A percentile compares a stretch with the other conserved stretches of the same genome.
Conservation (phyloP, 352 stramenopile genomes). For the Phytophthora uliginosa region DNA sequence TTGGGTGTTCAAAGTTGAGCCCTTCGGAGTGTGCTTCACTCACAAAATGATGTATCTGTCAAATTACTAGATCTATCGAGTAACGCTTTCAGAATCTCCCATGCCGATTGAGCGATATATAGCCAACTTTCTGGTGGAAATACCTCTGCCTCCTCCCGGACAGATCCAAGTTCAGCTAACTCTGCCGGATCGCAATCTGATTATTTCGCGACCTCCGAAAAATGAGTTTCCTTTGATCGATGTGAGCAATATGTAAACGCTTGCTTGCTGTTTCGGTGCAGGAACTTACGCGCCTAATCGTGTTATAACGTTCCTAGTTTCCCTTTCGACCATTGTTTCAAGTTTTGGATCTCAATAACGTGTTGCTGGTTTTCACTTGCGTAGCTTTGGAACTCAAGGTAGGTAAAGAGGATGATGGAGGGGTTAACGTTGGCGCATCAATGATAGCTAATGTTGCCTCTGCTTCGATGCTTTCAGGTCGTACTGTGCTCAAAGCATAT, state of each 20-base stretch:
- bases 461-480: constrained; percentile 56
- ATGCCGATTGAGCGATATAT: constrained; percentile 98
- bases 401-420: neutral
- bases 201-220: constrained; percentile 87
- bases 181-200: constrained; percentile 87
- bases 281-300: neutral
- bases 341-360: constrained; percentile 92
- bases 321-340: constrained; percentile 95
- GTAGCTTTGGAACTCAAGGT: constrained; percentile 93
- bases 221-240: constrained; percentile 95
- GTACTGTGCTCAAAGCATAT: constrained; percentile 94
- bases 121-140: constrained; percentile 97
- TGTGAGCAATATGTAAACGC: constrained; percentile 42
- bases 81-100: constrained; percentile 88
- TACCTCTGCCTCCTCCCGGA: constrained; percentile 94
- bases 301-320: constrained; percentile 61
- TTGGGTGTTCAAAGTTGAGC: neutral
- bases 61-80: constrained; percentile 70
- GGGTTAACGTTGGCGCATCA: neutral
- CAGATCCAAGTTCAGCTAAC: constrained; percentile 94
- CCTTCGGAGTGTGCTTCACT: neutral
- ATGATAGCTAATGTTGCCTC: neutral
- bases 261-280: neutral
- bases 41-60: neutral
- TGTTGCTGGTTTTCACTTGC: constrained; percentile 92